Percentiles rank a stretch among this genome's conserved stretches.
Evolutionary conservation across 495 filamentous ascomycete genomes (phyloP).

Genomic region (Hyphodiscus hymeniophilus): DNA sequence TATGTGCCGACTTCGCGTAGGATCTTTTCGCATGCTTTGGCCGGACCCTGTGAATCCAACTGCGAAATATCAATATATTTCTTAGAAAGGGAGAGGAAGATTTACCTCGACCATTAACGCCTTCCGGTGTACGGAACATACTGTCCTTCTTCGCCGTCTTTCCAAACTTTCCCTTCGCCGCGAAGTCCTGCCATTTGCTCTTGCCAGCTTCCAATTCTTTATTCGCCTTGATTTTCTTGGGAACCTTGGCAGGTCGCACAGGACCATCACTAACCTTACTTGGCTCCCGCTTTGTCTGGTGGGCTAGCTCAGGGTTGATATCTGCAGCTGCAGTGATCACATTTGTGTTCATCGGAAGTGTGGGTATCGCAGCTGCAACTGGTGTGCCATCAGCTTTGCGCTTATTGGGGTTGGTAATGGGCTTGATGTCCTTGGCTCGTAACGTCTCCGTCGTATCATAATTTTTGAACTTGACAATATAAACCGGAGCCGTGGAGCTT

Average conservation of each 20-base stretch:
- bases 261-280: constrained; percentile 61
- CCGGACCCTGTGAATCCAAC: constrained; percentile 96
- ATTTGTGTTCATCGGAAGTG: constrained; percentile 38
- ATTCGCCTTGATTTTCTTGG: constrained; percentile 81
- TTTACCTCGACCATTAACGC: constrained; percentile 76
- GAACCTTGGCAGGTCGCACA: constrained; percentile 52
- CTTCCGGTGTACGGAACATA: constrained; percentile 92
- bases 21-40: constrained; percentile 88
- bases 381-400: constrained; percentile 82
- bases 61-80: constrained; percentile 26
- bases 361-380: constrained; percentile 34
- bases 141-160: constrained; percentile 81
- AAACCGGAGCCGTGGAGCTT: constrained; percentile 77
- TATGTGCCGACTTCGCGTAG: constrained; percentile 71
- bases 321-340: constrained; percentile 85
- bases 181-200: constrained; percentile 92
- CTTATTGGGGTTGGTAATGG: constrained; percentile 64
- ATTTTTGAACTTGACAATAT: constrained; percentile 87
- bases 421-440: constrained; percentile 74
- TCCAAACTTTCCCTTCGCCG: constrained; percentile 66
- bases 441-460: constrained; percentile 85
- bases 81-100: neutral
- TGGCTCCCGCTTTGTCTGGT: constrained; percentile 56
- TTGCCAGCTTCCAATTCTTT: constrained; percentile 86
- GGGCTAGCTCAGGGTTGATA: constrained; percentile 71